Evolutionary conservation across 2,329 filamentous ascomycete species (phyloP), one percentile per base, ranked within the genome.

Genomic region (Coniochaeta sp.): DNA sequence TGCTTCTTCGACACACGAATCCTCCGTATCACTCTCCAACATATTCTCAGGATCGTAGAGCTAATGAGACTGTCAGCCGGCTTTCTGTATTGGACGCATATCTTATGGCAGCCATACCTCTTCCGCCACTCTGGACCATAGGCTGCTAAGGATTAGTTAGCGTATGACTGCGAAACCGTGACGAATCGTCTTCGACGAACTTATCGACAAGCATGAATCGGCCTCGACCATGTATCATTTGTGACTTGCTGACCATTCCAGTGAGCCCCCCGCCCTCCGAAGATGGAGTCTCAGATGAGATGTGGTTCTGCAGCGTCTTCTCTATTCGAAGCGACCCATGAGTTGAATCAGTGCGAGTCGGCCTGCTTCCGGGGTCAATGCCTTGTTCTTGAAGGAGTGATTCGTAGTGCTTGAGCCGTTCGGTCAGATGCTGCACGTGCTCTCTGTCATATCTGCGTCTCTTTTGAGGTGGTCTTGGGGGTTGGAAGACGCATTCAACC

Each of bases 401-500:
- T 58, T 70, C 67, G 60, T 69, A 69, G 40, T 63, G 62, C 50
- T 58, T 66, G 11, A 70, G 58, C 50, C 62, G 62, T 16, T 68
- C 67, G 19, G 58, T 60, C 8, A 70, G 57, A 12, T 3, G 34
- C 34, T 38, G 34, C 16, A 61, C 43, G 34, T 63, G 58, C 16
- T 26, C 36, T 11, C 58, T 63, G 59, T 26, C 50, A 58, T 44
- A 61, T 59, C 59, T 66, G 24, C 59, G 61, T 60, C 62, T 64
- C 36, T 62, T 63, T 36, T 62, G 65, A 44, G 58, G 58, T 52
- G 60, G 62, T n/a, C 59, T 64, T 38, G 65, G 54, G 8, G 61
- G 57, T 38, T 61, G 62, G 55, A 63, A 68, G 24, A 63, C 52
- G 58, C 72, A 74, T 60, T 70, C 63, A 16, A 62, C 64, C 1